Evolutionary conservation across 1,284 basidiomycete species (phyloP).

Genomic region (Acaromyces ingoldii): DNA sequence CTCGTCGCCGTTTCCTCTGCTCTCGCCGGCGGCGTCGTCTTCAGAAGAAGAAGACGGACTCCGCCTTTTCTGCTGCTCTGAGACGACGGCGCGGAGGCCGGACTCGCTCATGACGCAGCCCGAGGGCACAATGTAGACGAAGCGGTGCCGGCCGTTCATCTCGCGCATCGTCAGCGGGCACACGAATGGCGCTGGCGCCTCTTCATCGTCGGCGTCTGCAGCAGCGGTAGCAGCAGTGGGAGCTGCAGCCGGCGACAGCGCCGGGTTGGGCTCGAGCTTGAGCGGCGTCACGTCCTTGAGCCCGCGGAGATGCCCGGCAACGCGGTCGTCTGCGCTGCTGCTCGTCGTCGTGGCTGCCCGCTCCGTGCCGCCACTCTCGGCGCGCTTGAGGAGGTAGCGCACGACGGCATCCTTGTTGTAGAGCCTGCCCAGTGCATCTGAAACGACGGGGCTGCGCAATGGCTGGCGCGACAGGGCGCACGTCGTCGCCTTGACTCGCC

Average conservation of each 20-base stretch:
- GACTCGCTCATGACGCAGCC: constrained; percentile 41
- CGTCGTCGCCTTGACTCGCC: constrained; percentile 35
- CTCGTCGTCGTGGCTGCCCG: neutral
- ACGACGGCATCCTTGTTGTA: constrained; percentile 49
- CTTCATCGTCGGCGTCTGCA: constrained; percentile 1
- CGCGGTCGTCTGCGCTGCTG: constrained; percentile 9
- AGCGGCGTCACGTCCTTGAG: constrained; percentile 29
- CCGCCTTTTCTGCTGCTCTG: neutral
- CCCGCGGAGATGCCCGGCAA: constrained; percentile 29
- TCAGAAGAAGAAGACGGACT: too few relatives aligned
- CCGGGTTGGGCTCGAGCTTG: constrained; percentile 22
- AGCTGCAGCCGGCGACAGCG: too few relatives aligned
- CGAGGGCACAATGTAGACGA: constrained; percentile 37
- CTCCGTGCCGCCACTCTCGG: neutral
- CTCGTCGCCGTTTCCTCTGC: neutral
- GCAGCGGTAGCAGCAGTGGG: neutral
- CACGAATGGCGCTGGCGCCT: constrained; percentile 22
- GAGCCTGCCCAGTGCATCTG: constrained; percentile 38
- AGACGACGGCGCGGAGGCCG: constrained; percentile 25
- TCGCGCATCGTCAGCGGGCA: constrained; percentile 42
- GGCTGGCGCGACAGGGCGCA: constrained; percentile 36
- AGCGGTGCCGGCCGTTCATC: constrained; percentile 43
- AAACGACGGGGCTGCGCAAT: constrained; percentile 32
- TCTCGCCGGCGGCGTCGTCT: neutral
- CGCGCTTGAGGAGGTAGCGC: constrained; percentile 19